phyloP scores from a whole-genome alignment of 148 eudicot species.

The Chenopodium berlandieri region DNA sequence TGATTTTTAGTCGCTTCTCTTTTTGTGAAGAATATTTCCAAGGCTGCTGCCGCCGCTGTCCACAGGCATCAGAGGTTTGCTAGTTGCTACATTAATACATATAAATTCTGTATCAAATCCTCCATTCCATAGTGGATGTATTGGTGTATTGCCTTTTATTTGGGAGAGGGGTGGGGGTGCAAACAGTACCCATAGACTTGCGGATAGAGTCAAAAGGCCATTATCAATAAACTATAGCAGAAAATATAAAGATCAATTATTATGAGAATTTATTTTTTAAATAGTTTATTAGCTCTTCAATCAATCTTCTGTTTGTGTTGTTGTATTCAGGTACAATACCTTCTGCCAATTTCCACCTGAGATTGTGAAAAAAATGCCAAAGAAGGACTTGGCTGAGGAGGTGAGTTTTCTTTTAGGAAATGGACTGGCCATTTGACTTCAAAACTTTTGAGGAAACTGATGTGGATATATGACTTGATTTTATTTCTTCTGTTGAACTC shows the following conservation, averaged over 20 bases:
- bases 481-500: not conserved
- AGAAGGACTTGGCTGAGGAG: constrained; percentile 92
- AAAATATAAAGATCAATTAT: not conserved
- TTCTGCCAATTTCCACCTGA: constrained; percentile 90
- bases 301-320: constrained; percentile 18
- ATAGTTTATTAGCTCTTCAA: not conserved
- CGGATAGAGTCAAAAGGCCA: no score
- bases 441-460: not conserved
- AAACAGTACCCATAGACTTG: no score
- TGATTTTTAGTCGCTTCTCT: not conserved
- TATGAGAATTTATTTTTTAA: not conserved
- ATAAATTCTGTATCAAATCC: no score
- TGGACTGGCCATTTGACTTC: not conserved
- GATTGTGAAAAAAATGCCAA: constrained; percentile 91
- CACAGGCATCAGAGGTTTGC: not conserved
- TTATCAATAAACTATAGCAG: not conserved
- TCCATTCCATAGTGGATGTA: no score
- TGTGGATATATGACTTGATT: not conserved
- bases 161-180: not conserved
- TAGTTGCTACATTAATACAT: not conserved
- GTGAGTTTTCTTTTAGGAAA: constrained; percentile 31
- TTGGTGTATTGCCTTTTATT: not conserved
- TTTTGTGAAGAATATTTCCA: not conserved
- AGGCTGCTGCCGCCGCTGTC: not conserved
- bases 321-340: constrained; percentile 65